Conservation (phyloP, 2,329 filamentous ascomycete genomes). For the Phialophora macrospora region DNA sequence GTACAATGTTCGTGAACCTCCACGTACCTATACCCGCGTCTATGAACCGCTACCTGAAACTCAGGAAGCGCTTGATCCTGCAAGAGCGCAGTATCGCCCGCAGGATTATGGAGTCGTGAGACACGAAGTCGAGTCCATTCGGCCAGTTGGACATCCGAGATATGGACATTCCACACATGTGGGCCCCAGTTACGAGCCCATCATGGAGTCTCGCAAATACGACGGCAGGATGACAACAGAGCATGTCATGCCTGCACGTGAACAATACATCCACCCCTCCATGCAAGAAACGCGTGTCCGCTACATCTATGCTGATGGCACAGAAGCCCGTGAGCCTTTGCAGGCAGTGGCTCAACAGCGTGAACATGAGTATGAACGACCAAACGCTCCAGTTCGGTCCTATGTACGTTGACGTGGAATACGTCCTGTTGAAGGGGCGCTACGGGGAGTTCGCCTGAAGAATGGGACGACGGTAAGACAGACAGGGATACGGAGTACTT, state of each 20-base stretch:
- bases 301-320: constrained; percentile 18
- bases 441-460: not conserved
- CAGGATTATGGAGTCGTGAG: constrained; percentile 10
- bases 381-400: constrained; percentile 13
- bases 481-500: constrained; percentile 5
- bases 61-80: constrained; percentile 20
- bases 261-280: constrained; percentile 23
- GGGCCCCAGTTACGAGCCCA: constrained; percentile 24
- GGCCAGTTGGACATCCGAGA: constrained; percentile 6
- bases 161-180: constrained; percentile 8
- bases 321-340: constrained; percentile 22
- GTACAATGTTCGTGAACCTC: constrained; percentile 22
- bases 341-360: constrained; percentile 23
- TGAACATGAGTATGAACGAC: constrained; percentile 25
- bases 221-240: constrained; percentile 19
- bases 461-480: constrained; percentile 20
- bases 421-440: not conserved
- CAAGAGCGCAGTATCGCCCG: constrained; percentile 6
- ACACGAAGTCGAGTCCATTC: constrained; percentile 13
- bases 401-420: constrained; percentile 14
- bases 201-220: constrained; percentile 21
- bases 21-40: constrained; percentile 9
- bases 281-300: constrained; percentile 22
- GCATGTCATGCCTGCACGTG: constrained; percentile 17
- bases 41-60: constrained; percentile 10